Conservation (phyloP, 2,329 filamentous ascomycete species). For the Trichophyton schoenleinii region DNA sequence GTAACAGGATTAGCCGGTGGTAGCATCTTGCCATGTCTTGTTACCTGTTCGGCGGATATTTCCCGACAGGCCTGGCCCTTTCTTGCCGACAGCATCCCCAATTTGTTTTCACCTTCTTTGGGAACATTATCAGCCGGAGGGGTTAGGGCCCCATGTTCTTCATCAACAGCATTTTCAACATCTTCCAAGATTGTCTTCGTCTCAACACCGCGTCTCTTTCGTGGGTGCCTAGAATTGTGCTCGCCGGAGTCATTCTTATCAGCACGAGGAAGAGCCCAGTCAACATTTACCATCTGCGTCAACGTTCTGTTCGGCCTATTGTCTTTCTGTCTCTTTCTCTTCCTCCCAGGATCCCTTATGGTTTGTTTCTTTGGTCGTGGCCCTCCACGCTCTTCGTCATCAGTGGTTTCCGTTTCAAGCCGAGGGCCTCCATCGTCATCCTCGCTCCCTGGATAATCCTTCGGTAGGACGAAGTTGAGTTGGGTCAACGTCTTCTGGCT, state of each 20-base stretch:
- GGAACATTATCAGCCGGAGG: background rate
- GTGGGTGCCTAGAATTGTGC: background rate
- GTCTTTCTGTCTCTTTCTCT: background rate
- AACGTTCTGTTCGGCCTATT: constrained; percentile 6
- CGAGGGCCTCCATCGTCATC: constrained; percentile 22
- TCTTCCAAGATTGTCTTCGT: constrained; percentile 9
- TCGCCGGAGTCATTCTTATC: background rate
- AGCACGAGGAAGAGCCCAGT: background rate
- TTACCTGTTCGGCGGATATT: background rate
- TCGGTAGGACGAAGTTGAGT: constrained; percentile 26
- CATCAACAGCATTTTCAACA: background rate
- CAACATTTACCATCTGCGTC: constrained; percentile 7
- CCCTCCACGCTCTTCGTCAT: constrained; percentile 9
- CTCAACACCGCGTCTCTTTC: constrained; percentile 1
- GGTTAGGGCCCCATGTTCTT: background rate
- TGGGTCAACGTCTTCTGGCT: constrained; percentile 32
- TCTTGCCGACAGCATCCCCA: no score
- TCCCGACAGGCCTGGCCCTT: background rate
- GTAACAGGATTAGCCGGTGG: constrained; percentile 16
- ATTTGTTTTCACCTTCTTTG: background rate
- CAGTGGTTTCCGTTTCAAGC: constrained; percentile 19
- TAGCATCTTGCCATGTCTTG: background rate
- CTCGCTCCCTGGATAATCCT: constrained; percentile 12
- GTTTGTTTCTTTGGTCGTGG: background rate
- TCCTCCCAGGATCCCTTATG: background rate